Evolutionary conservation across 306 rosid species (phyloP).

Genomic region (Myrica gale): DNA sequence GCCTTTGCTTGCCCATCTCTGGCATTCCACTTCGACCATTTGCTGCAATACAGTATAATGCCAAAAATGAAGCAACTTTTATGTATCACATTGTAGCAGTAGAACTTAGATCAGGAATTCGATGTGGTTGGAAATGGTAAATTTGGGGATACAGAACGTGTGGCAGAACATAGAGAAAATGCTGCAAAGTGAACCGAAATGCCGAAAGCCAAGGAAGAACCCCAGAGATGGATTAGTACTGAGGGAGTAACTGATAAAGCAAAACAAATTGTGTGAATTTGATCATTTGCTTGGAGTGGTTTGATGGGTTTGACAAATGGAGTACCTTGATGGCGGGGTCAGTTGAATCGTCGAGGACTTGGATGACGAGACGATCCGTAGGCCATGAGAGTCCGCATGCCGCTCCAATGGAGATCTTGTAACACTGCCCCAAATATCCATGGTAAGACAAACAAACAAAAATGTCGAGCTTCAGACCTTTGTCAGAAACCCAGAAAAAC

Average conservation of each 20-base stretch:
- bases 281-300: neutral
- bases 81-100: too few species aligned
- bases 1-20: conserved; percentile 96
- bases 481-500: conserved; percentile 16
- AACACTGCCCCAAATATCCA: conserved; percentile 54
- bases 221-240: too few species aligned
- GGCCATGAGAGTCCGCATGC: conserved; percentile 99
- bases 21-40: conserved; percentile 93
- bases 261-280: too few species aligned
- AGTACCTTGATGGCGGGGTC: conserved; percentile 82
- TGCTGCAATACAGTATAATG: conserved; percentile 46
- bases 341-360: conserved; percentile 95
- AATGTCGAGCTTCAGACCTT: conserved; percentile 10
- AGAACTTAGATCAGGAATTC: conserved; percentile 21
- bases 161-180: neutral
- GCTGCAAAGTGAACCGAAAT: neutral
- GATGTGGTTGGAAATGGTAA: neutral
- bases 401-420: conserved; percentile 96
- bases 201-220: neutral
- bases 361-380: conserved; percentile 91
- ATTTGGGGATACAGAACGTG: neutral
- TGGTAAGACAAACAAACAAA: neutral
- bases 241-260: too few species aligned
- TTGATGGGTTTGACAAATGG: neutral
- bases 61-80: too few species aligned